Base-by-base conservation (phyloP, 164 flowering plant genomes). In the Berberis vulgaris region DNA sequence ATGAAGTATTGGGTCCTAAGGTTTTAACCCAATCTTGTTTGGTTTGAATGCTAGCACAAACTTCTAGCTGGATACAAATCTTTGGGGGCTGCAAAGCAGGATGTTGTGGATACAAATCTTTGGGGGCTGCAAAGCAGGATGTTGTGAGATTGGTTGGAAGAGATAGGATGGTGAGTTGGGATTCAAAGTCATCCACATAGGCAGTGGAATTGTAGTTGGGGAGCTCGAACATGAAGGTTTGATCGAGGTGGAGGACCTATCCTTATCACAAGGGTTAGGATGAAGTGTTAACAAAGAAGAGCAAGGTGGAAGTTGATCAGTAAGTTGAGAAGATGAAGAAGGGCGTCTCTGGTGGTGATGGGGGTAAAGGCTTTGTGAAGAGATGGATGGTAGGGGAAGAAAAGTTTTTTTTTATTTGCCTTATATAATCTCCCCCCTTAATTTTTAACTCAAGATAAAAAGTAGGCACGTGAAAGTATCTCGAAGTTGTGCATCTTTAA, bases 21-120 rank as follows among this genome's bases (percentile, higher is more conserved):
- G 53, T 45, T 62, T 45, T 43, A 1, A 73, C 40, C 97, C 97
- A 90, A 12, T 90, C 88, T 26, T 65, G 70, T 43, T 57, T 65
- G 38, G 83, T 59, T 53, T 76, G 59, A 7, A 90, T 76, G 1
- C 69, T 58, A 44, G 89, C 95, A 56, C 95, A 90, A 7, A 65
- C 49, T 42, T 68, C 58, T n/a, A 79, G 77, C 68, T 43, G 57
- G 46, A 65, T 10, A 82, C 84, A 43, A 82, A 86, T 47, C 74
- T 71, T 2, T 39, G 26, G 7, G 87, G 82, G 11, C 66, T 41
- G 10, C 54, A 26, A 26, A 26, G 26, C 26, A 26, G 26, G 26
- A 26, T 26, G 26, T 26, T 26, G 26, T 43, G 57, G 46, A 65
- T 10, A 82, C 84, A 43, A 82, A 86, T 47, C 74, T 71, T 2